A percentile compares a stretch with the other conserved stretches of the same genome.
These are phyloP conservation scores for Ophiostoma perfectum DNA, from an alignment of 2,329 filamentous ascomycete species.

Conservation along the genomic window DNA sequence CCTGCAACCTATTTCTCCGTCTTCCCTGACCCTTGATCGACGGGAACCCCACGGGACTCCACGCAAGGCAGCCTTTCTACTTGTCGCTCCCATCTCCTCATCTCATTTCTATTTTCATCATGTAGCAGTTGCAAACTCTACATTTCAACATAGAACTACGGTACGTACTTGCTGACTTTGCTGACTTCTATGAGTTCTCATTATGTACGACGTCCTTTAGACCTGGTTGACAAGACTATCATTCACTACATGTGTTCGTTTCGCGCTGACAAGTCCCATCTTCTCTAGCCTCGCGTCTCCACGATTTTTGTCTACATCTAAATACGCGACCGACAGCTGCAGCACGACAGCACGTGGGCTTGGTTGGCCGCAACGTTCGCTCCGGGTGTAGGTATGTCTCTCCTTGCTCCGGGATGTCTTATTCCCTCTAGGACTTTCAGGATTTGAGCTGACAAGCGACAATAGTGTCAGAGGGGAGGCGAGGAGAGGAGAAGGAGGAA, in stretches of 20 bases:
- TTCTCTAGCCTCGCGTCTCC: background rate
- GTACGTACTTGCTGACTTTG: background rate
- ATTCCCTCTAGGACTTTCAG: background rate
- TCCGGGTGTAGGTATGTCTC: background rate
- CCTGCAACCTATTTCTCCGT: background rate
- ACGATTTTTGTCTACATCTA: background rate
- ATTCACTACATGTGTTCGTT: background rate
- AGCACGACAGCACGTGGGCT: background rate
- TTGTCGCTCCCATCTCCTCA: background rate
- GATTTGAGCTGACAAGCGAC: background rate
- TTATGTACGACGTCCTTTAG: background rate
- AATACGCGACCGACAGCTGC: background rate
- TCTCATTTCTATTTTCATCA: constrained; percentile 9
- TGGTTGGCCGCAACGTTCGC: background rate
- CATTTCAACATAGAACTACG: background rate
- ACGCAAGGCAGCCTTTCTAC: background rate
- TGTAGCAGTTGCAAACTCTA: constrained; percentile 4
- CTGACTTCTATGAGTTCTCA: background rate
- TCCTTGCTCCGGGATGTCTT: background rate
- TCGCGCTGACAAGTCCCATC: background rate
- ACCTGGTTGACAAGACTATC: background rate
- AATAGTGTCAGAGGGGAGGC: background rate
- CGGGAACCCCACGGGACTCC: background rate
- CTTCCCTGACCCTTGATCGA: constrained; percentile 7
- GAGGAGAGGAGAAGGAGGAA: background rate